Base-by-base conservation (phyloP, 2,329 filamentous ascomycete genomes). In the Colletotrichum siamense region DNA sequence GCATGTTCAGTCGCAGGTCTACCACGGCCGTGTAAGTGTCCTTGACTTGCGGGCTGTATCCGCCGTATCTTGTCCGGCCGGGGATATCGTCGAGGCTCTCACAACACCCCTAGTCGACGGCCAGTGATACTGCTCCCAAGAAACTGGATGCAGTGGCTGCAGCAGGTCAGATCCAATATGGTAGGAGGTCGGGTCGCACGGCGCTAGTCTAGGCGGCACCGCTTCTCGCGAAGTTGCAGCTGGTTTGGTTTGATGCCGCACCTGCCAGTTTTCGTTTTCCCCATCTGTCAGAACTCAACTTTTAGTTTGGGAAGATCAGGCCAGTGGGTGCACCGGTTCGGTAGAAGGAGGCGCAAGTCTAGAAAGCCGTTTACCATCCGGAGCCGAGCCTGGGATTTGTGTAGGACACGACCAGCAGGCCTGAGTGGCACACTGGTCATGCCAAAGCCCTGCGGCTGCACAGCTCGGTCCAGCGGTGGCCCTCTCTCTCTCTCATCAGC, bases 151-250 rank as follows among this genome's bases (percentile, higher is more conserved):
- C 22, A 65, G 34, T 65, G 39, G 70, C 65, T 74, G 71, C 70
- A 69, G 70, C 39, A 65, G 67, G 70, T 59, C 65, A 66, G 18
- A 52, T 76, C 65, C 70, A 74, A 69, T 74, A 65, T 34, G 65
- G 74, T 64, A 66, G 64, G 74, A 76, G 64, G 74, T 69, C 74
- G 61, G 74, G 74, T 73, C 65, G 71, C 64, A 76, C 74, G 64
- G 49, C 70, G 71, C 74, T 74, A 76, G 70, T 15, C 63, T 73
- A 26, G 69, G 71, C 71, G 70, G 70, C 59, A 74, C 34, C 61
- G 65, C 64, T 24, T 65, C 24, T 49, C 39, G n/a, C 52, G 28
- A 44, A 44, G 30, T 68, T 73, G 39, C 57, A 39, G 28, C 32
- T 49, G 52, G 28, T 73, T 63, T 49, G 52, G 28, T 73, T 63